Percentiles rank a stretch among this genome's conserved stretches.
Evolutionary conservation across 2,329 filamentous ascomycete genomes (phyloP).

Genomic region (Emericellopsis atlantica): DNA sequence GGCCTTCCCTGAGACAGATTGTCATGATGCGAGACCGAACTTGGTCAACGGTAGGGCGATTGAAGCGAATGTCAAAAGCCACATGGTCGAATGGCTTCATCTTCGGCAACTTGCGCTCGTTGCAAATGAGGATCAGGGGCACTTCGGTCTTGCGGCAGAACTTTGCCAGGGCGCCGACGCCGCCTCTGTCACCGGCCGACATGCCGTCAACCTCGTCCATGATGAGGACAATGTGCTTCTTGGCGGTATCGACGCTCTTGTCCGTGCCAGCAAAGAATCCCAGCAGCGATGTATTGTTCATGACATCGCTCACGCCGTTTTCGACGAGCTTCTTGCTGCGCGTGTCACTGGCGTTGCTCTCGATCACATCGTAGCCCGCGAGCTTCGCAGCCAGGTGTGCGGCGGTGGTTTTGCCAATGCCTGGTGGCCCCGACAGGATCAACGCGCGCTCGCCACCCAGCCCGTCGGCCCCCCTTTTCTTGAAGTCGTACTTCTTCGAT

Average conservation of each 20-base stretch:
- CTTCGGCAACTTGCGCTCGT: slow-evolving; percentile 83
- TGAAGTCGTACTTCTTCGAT: slow-evolving; percentile 68
- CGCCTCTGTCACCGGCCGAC: slow-evolving; percentile 92
- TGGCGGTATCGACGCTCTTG: slow-evolving; percentile 64
- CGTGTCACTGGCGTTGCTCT: slow-evolving; percentile 91
- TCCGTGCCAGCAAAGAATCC: slow-evolving; percentile 83
- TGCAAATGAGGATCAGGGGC: slow-evolving; percentile 95
- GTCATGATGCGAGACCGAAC: slow-evolving; percentile 89
- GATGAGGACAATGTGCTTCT: slow-evolving; percentile 90
- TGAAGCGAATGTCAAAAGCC: slow-evolving; percentile 76
- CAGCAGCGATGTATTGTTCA: slow-evolving; percentile 85
- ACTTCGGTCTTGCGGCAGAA: slow-evolving; percentile 93
- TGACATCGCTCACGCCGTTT: slow-evolving; percentile 71
- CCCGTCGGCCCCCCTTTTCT: slow-evolving; percentile 72
- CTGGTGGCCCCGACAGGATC: slow-evolving; percentile 88
- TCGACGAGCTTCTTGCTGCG: slow-evolving; percentile 95
- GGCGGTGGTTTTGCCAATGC: slow-evolving; percentile 95
- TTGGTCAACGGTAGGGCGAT: slow-evolving; percentile 79
- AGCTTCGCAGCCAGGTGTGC: slow-evolving; percentile 88
- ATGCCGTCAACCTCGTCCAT: slow-evolving; percentile 99
- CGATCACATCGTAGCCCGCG: slow-evolving; percentile 85
- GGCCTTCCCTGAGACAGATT: slow-evolving; percentile 80
- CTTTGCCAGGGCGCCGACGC: slow-evolving; percentile 85
- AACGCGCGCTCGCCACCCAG: slow-evolving; percentile 76
- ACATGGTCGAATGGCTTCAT: slow-evolving; percentile 96